These are phyloP conservation scores for Datisca glomerata DNA, from an alignment of 306 rosid genomes.

Conservation along the genomic window DNA sequence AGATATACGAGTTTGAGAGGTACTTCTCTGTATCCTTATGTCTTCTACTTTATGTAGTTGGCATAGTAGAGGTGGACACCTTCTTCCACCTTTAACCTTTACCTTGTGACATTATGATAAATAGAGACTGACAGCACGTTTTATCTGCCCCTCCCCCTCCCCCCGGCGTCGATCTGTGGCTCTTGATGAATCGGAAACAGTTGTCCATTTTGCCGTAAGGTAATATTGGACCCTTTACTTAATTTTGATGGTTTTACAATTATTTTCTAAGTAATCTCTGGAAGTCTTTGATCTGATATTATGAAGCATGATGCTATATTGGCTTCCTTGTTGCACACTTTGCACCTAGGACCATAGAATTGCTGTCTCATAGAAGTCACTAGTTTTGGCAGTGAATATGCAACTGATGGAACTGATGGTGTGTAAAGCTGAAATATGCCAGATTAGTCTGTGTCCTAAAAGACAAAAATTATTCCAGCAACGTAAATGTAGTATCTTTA, in stretches of 20 bases:
- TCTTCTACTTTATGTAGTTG: not conserved
- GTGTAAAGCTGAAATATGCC: too few relatives aligned
- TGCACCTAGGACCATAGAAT: too few relatives aligned
- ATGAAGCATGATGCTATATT: too few relatives aligned
- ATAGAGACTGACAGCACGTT: slow-evolving; percentile 25
- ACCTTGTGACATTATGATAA: slow-evolving; percentile 4
- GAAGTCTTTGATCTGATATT: not conserved
- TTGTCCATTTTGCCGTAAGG: slow-evolving; percentile 99
- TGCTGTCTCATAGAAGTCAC: too few relatives aligned
- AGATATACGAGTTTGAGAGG: slow-evolving; percentile 95
- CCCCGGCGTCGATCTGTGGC: slow-evolving; percentile 12
- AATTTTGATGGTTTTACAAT: slow-evolving; percentile 1
- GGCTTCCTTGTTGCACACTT: too few relatives aligned
- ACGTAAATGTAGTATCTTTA: too few relatives aligned
- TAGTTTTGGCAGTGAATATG: too few relatives aligned
- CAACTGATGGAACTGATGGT: too few relatives aligned
- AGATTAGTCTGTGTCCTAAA: too few relatives aligned
- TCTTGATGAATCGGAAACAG: slow-evolving; percentile 32
- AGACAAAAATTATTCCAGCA: too few relatives aligned
- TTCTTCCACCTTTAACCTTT: not conserved
- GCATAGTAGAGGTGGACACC: slow-evolving; percentile 3
- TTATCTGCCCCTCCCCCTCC: slow-evolving; percentile 6
- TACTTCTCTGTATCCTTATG: too few relatives aligned
- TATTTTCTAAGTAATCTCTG: not conserved
- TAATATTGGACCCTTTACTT: slow-evolving; percentile 15